Evolutionary conservation across 306 rosid species (phyloP), one percentile per base, ranked within the genome.

Genomic region (Casuarina glauca): DNA sequence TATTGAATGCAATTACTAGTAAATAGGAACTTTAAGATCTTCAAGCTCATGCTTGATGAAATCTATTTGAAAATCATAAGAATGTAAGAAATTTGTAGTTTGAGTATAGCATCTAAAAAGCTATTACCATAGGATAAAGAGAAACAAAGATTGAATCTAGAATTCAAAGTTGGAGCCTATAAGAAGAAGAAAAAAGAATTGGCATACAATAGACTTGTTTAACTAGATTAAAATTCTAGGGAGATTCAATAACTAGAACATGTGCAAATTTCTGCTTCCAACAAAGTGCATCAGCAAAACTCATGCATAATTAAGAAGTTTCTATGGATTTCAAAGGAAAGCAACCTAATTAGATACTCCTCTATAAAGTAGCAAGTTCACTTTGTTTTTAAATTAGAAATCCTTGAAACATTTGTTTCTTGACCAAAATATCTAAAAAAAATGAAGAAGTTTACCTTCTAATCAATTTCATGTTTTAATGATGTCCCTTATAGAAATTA

Each of bases 31-130:
- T 86, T 85, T 84, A 77, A 46, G 63, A 79, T 84, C 80, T 63
- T 79, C 89, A 78, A 91, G 80, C 67, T 95, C 96, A 77, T 93
- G 91, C 76, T 77, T 80, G 83, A 95, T 90, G 89, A 93, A 89
- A 68, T 86, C 86, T 76, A 87, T 74, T 97, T 93, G 86, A 81
- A 81, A 76, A 74, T 74, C 55, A 74, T 6, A 73, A 70, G 75
- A 79, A 49, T 53, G 32, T 57, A 8, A 70, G 74, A 38, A 82
- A 79, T 69, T 7, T 61, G 63, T 50, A 44, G 64, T 20, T 80
- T 54, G 80, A 32, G 69, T 58, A 69, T 12, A 41, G 9, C 41
- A 66, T 4, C 49, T 66, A 36, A 44, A 16, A 44, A 35, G 7
- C 36, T 45, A 35, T 10, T 6, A 57, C 53, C 32, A n/a, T 26